A percentile compares a stretch with the other conserved stretches of the same genome.
Conservation (phyloP, 495 filamentous ascomycete genomes). For the Trichoderma gamsii region DNA sequence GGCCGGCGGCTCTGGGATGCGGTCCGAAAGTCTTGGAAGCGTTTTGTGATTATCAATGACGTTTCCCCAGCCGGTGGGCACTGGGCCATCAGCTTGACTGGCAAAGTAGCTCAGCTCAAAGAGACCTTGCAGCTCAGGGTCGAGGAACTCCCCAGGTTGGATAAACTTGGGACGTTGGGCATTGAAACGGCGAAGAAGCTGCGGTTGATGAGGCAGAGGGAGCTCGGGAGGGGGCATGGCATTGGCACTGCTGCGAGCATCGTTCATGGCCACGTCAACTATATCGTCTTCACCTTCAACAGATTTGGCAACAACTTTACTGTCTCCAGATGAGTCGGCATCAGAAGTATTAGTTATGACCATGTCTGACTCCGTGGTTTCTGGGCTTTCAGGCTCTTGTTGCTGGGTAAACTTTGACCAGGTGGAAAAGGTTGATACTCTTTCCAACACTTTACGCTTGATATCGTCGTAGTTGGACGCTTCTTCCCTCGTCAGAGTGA, state of each 20-base stretch:
- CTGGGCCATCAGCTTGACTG: constrained; percentile 38
- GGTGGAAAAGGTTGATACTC: constrained; percentile 40
- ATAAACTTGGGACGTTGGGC: constrained; percentile 39
- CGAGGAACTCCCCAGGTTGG: constrained; percentile 40
- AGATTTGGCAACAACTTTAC: constrained; percentile 65
- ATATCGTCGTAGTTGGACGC: constrained; percentile 45
- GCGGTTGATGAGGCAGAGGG: constrained; percentile 20
- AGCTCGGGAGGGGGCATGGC: constrained; percentile 15
- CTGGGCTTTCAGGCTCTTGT: constrained; percentile 35
- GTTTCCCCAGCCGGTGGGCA: constrained; percentile 59
- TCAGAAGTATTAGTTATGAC: constrained; percentile 69
- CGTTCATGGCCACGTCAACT: constrained; percentile 82
- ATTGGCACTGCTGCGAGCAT: constrained; percentile 37
- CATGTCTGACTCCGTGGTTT: constrained; percentile 60
- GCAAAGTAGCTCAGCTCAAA: constrained; percentile 63
- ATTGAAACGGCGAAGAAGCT: constrained; percentile 28
- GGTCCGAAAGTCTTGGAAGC: constrained; percentile 52
- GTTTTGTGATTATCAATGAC: constrained; percentile 48
- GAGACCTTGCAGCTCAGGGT: constrained; percentile 54
- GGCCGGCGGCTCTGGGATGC: constrained; percentile 29
- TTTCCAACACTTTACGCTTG: constrained; percentile 45
- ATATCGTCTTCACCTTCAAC: constrained; percentile 86
- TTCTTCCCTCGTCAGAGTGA: constrained; percentile 45
- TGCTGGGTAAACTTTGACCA: constrained; percentile 22
- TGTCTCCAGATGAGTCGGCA: constrained; percentile 60